Conservation (phyloP, 2,329 filamentous ascomycete genomes). For the Teratosphaeria destructans region DNA sequence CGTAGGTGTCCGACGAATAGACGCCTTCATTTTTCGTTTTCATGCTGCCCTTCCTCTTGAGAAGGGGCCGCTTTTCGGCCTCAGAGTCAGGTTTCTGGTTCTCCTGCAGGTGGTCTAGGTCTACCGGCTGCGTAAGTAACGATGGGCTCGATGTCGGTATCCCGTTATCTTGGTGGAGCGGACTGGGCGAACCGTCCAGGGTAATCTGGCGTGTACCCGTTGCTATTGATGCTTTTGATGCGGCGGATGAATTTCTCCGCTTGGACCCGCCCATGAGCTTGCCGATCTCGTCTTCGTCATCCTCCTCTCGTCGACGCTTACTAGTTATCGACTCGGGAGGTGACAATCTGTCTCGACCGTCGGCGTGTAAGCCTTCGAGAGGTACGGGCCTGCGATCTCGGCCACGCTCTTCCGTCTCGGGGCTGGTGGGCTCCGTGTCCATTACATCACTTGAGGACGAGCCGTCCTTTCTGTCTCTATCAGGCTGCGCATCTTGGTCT, state of each 20-base stretch:
- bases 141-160: background rate
- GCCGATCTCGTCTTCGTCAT: constrained; percentile 88
- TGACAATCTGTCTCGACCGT: constrained; percentile 23
- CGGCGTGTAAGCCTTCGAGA: constrained; percentile 11
- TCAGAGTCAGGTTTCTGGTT: constrained; percentile 10
- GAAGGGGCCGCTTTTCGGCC: constrained; percentile 13
- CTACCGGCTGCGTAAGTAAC: background rate
- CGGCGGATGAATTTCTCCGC: constrained; percentile 31
- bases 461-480: background rate
- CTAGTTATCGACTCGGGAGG: constrained; percentile 73
- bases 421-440: constrained; percentile 1
- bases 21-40: constrained; percentile 33
- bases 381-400: constrained; percentile 15
- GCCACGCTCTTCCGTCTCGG: constrained; percentile 2
- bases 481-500: constrained; percentile 15
- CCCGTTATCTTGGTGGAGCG: background rate
- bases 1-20: constrained; percentile 19
- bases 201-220: constrained; percentile 19
- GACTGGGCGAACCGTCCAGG: background rate
- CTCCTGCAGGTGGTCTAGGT: constrained; percentile 3
- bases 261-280: constrained; percentile 54
- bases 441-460: background rate
- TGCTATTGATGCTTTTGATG: constrained; percentile 10
- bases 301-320: constrained; percentile 83
- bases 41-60: constrained; percentile 35